These are phyloP conservation scores for Boletus tomentosulus DNA, from an alignment of 768 basidiomycete genomes.

Conservation along the genomic window DNA sequence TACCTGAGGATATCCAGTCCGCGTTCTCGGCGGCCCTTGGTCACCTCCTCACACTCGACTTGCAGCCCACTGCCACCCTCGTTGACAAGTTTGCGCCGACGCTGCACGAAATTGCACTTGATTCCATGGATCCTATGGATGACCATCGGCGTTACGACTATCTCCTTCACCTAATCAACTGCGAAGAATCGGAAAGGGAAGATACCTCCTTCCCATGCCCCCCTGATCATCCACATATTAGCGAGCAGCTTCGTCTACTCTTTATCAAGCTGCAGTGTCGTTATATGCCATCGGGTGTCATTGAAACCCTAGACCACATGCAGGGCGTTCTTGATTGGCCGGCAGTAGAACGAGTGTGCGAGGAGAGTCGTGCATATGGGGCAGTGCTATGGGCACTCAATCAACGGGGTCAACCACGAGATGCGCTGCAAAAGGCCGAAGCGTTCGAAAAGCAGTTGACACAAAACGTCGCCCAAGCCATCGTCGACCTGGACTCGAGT, in stretches of 20 bases:
- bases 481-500: constrained; percentile 25
- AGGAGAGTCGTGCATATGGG: constrained; percentile 60
- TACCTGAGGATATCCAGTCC: constrained; percentile 53
- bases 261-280: constrained; percentile 74
- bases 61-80: constrained; percentile 67
- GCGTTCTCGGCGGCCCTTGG: constrained; percentile 60
- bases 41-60: constrained; percentile 54
- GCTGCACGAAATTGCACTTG: constrained; percentile 62
- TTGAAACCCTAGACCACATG: constrained; percentile 55
- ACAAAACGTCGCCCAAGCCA: constrained; percentile 37
- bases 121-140: constrained; percentile 39
- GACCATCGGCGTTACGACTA: constrained; percentile 68
- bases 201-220: constrained; percentile 17
- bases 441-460: constrained; percentile 51
- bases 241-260: constrained; percentile 46
- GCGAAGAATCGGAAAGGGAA: constrained; percentile 41
- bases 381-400: constrained; percentile 82
- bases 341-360: constrained; percentile 58
- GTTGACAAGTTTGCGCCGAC: constrained; percentile 65
- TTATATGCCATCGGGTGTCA: constrained; percentile 61
- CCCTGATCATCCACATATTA: constrained; percentile 42
- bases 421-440: constrained; percentile 66
- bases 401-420: constrained; percentile 54
- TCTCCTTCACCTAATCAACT: constrained; percentile 65
- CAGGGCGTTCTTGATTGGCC: constrained; percentile 51